These are phyloP conservation scores for Choiromyces venosus DNA, from an alignment of 495 filamentous ascomycete genomes.

Conservation along the genomic window DNA sequence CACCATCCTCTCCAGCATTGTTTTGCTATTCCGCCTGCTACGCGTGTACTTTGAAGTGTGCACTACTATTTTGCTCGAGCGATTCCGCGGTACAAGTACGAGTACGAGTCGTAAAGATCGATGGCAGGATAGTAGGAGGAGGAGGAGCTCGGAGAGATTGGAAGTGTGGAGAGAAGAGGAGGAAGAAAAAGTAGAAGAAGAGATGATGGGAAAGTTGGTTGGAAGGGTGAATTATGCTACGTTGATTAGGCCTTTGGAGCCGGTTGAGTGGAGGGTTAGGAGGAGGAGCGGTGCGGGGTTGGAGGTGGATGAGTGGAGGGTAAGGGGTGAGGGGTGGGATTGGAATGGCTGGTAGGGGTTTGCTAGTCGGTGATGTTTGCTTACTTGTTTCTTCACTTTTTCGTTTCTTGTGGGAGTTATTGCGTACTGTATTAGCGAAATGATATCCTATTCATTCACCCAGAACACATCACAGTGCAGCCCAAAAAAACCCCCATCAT, in stretches of 20 bases:
- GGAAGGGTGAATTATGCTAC: constrained; percentile 26
- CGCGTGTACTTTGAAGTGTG: not conserved
- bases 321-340: not conserved
- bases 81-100: no score
- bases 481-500: not conserved
- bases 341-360: not conserved
- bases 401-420: no score
- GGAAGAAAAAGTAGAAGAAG: no score
- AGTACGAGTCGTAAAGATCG: no score
- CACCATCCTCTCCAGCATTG: constrained; percentile 1
- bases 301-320: constrained; percentile 2
- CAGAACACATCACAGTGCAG: not conserved
- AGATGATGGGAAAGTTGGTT: not conserved
- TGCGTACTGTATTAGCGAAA: not conserved
- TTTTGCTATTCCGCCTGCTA: not conserved
- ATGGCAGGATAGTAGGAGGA: not conserved
- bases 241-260: constrained; percentile 8
- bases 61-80: not conserved
- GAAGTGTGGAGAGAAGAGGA: no score
- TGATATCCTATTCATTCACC: not conserved
- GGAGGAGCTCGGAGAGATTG: no score
- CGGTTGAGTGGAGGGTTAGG: not conserved
- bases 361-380: not conserved
- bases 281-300: constrained; percentile 7
- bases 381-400: no score